Conservation (phyloP, 106 monocot species). For the Hemerocallis citrina region DNA sequence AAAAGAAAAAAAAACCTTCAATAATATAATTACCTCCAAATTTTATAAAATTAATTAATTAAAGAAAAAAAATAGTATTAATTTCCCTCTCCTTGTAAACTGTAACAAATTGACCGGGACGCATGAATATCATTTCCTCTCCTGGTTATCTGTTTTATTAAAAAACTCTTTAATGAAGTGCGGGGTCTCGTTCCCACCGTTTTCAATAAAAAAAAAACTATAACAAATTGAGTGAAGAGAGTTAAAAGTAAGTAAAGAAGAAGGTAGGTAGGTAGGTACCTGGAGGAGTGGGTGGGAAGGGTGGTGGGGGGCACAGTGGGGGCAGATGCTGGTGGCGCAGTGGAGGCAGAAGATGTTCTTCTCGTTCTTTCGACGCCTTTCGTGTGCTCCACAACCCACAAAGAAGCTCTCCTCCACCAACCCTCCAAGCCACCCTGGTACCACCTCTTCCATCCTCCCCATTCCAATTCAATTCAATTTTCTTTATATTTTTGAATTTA, state of each 20-base stretch:
- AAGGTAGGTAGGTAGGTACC: no score
- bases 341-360: conserved; percentile 71
- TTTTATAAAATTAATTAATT: no score
- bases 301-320: conserved; percentile 47
- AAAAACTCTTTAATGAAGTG: no score
- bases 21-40: no score
- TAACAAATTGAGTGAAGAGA: not conserved
- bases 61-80: no score
- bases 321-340: conserved; percentile 61
- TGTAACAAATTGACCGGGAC: no score
- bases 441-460: conserved; percentile 1
- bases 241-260: not conserved
- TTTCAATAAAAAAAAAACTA: no score
- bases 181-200: no score
- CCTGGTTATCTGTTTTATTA: no score
- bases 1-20: not conserved
- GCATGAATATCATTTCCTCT: no score
- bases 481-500: not conserved
- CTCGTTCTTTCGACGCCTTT: conserved; percentile 55
- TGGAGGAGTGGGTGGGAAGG: conserved; percentile 51
- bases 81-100: no score
- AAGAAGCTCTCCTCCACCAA: conserved; percentile 56
- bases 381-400: conserved; percentile 32
- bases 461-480: not conserved
- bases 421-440: conserved; percentile 48